Evolutionary conservation across 129 eudicot species (phyloP).

Genomic region (Tagetes erecta): DNA sequence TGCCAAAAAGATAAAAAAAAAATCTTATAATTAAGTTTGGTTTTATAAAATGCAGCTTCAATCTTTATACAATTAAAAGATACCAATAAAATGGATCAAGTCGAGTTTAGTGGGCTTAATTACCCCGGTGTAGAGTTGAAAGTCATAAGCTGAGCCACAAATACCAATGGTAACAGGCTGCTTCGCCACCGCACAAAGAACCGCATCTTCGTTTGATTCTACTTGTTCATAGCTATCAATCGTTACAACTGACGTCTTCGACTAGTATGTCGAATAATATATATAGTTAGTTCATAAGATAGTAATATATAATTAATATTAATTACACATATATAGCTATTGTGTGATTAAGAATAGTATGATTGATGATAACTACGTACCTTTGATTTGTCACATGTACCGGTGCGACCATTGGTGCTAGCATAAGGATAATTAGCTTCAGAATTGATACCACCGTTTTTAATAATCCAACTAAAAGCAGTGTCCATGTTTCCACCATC

Average conservation of each 20-base stretch:
- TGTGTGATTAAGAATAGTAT: neutral
- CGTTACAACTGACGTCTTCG: constrained; percentile 38
- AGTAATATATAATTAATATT: neutral
- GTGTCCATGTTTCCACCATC: constrained; percentile 62
- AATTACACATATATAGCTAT: neutral
- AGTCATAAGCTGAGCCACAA: constrained; percentile 48
- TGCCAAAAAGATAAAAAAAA: too few species aligned
- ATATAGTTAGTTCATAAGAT: neutral
- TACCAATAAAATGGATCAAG: too few species aligned
- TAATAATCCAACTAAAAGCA: constrained; percentile 50
- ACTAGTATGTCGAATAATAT: constrained; percentile 24
- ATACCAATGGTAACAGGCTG: constrained; percentile 68
- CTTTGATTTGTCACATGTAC: constrained; percentile 52
- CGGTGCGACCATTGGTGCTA: constrained; percentile 37
- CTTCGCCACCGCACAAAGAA: constrained; percentile 47
- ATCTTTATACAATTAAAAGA: too few species aligned
- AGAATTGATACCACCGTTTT: constrained; percentile 56
- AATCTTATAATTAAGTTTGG: too few species aligned
- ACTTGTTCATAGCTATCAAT: constrained; percentile 56
- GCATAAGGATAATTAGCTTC: constrained; percentile 59
- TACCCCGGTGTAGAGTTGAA: constrained; percentile 68
- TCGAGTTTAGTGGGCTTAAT: neutral
- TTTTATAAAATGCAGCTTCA: too few species aligned
- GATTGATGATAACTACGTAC: constrained; percentile 31
- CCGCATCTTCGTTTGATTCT: constrained; percentile 48